phyloP scores from a whole-genome alignment of 2,329 filamentous ascomycete genomes.

The Xylogone sp. region DNA sequence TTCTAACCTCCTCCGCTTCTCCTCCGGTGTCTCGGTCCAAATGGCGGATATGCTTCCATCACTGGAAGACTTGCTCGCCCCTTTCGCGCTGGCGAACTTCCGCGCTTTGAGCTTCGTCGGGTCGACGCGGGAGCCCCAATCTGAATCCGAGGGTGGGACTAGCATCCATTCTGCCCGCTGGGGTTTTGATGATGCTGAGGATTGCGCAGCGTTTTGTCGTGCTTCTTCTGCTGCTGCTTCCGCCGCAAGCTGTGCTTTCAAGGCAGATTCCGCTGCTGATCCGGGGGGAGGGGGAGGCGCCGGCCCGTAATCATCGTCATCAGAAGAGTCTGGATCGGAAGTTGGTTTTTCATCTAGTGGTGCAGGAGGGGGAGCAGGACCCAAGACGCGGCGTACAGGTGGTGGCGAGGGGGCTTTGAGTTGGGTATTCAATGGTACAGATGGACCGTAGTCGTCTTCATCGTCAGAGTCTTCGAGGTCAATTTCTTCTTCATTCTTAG shows the following conservation, averaged over 20 bases:
- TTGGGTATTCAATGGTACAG: conserved; percentile 5
- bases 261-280: conserved; percentile 18
- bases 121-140: conserved; percentile 61
- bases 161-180: conserved; percentile 86
- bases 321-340: conserved; percentile 27
- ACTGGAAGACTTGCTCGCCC: conserved; percentile 38
- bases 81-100: conserved; percentile 74
- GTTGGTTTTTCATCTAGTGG: conserved; percentile 34
- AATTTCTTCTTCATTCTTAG: conserved; percentile 41
- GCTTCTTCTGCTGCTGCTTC: conserved; percentile 18
- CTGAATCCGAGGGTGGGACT: conserved; percentile 55
- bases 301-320: conserved; percentile 56
- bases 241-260: conserved; percentile 1
- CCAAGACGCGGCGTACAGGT: conserved; percentile 31
- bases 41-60: conserved; percentile 38
- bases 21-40: conserved; percentile 89
- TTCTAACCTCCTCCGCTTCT: conserved; percentile 76
- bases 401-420: background rate
- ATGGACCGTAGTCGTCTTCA: conserved; percentile 28
- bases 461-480: conserved; percentile 40
- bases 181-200: conserved; percentile 35
- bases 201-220: conserved; percentile 22
- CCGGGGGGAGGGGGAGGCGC: conserved; percentile 46
- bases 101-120: conserved; percentile 79
- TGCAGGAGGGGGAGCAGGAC: conserved; percentile 41